Evolutionary conservation across 495 filamentous ascomycete species (phyloP), one percentile per base, ranked within the genome.

Genomic region (Lepidopterella palustris): DNA sequence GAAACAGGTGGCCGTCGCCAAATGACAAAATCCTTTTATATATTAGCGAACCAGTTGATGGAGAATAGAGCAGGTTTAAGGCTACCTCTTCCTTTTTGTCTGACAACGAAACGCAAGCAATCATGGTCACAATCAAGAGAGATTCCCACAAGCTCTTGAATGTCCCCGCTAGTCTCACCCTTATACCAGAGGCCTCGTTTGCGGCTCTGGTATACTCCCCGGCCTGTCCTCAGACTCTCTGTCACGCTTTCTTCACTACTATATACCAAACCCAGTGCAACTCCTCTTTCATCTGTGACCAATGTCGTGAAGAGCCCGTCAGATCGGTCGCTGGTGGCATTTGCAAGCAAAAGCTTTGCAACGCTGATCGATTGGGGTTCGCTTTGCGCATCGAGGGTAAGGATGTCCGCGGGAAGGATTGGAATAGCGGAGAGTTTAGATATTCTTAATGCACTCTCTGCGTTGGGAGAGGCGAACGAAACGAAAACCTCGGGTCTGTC

Each of bases 111-210:
- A 53, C 86, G 84, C 59, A 98, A 73, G 59, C 92, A 95, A 74
- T 98, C 93, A 57, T 85, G 83, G 70, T 98, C 93, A 72, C 93
- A 98, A 68, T 98, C 93, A 24, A 88, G 73, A 3, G 88, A 85
- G 63, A 98, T 84, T 32, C 82, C 83, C 23, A 97, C 79, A 53
- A 98, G 76, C 70, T 97, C 85, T 71, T 98, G 93, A 1, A 86
- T 87, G 71, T 97, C 92, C 25, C 93, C 95, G 53, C 92, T 96
- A 8, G 86, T 90, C 31, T 91, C 89, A 23, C 93, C 93, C 74
- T 98, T 98, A 74, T 95, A 90, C 93, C 93, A 98, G 24, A 98
- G 74, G 1, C 92, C 92, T 5, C 92, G 84, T 77, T 96, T 96
- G 31, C 93, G 80, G 71, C 90, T 96, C 72, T 96, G 90, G 70